Conservation (phyloP, 2,329 filamentous ascomycete genomes). For the Colletotrichum limetticola region DNA sequence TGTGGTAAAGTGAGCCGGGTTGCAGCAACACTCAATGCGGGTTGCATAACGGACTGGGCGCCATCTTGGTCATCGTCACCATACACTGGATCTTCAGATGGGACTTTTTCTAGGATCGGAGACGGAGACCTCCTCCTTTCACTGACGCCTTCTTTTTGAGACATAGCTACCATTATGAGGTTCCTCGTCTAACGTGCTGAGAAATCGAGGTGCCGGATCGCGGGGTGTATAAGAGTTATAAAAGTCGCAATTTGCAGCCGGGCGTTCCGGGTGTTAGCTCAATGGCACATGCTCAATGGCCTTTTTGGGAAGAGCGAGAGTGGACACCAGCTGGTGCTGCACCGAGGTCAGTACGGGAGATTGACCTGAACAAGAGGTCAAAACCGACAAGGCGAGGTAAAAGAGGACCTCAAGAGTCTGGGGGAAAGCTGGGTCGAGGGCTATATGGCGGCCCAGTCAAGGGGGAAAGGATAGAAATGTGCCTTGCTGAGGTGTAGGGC, state of each 20-base stretch:
- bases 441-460: neutral
- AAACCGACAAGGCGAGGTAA: neutral
- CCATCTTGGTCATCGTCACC: conserved; percentile 58
- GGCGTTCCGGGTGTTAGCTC: conserved; percentile 29
- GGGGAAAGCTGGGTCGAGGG: conserved; percentile 6
- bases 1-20: conserved; percentile 64
- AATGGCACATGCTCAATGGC: conserved; percentile 33
- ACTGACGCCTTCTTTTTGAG: conserved; percentile 21
- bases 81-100: conserved; percentile 48
- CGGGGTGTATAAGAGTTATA: conserved; percentile 12
- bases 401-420: neutral
- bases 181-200: neutral
- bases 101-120: conserved; percentile 22
- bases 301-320: conserved; percentile 27
- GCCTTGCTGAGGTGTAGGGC: neutral
- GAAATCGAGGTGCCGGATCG: neutral
- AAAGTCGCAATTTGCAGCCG: conserved; percentile 25
- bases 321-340: conserved; percentile 28
- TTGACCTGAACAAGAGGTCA: conserved; percentile 12
- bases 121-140: conserved; percentile 13
- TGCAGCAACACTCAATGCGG: conserved; percentile 66
- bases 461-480: neutral
- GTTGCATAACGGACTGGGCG: conserved; percentile 69
- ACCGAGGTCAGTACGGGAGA: conserved; percentile 27
- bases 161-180: conserved; percentile 25